Evolutionary conservation across 2,329 filamentous ascomycete genomes (phyloP), one percentile per base, ranked within the genome.

Genomic region (Fusarium oligoseptatum): DNA sequence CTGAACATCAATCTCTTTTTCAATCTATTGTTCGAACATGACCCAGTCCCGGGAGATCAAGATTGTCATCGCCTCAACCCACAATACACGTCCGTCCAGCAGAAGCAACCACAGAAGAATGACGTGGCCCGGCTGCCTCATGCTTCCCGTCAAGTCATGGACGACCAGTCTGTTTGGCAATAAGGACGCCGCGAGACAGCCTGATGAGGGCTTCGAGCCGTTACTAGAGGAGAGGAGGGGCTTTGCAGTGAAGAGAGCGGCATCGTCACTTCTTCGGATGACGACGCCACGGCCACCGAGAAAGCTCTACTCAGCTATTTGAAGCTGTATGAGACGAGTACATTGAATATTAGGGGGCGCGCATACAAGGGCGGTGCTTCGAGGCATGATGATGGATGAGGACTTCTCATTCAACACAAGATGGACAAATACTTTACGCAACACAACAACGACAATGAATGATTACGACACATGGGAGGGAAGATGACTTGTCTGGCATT

Each of bases 201-300:
- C 50, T 8, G 70, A 74, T 2, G 73, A 78, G 2, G 78, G 77
- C 10, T 66, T 69, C 10, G 74, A 78, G 43, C 79, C 79, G 3
- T 50, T 81, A 17, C 37, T 81, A 9, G 68, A 66, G 10, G 67
- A 73, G 34, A 64, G 63, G 12, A 65, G 14, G 6, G 29, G 34
- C 8, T 71, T 64, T n/a, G 70, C 79, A 11, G 86, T 86, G 4
- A 82, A 78, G n/a, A 82, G 87, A 67, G 85, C 85, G 2, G 83
- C 81, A 2, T 70, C 81, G 6, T 83, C 84, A 6, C 85, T 85
- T 72, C 75, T 87, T 60, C 81, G 77, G 74, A 87, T 84, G 8
- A 81, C 85, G 4, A 85, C 86, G 6, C 77, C 85, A 15, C 77
- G 78, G 48, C 75, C 77, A n/a, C 86, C 86, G 75, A 81, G 76